These are phyloP conservation scores for Catunica adiposa DNA, from an alignment of 2,329 filamentous ascomycete genomes.

Conservation along the genomic window DNA sequence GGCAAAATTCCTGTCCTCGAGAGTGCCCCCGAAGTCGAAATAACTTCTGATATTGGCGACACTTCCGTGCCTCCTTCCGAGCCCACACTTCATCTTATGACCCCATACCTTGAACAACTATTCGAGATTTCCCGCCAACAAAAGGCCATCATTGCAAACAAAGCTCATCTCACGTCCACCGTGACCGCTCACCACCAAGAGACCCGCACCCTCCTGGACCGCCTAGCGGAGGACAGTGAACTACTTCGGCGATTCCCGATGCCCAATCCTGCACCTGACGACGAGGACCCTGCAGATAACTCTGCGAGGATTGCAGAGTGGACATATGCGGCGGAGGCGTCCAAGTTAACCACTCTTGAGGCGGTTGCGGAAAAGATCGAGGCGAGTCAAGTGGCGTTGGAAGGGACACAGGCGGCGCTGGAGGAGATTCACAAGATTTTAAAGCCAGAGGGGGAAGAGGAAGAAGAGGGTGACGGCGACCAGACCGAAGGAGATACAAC, in stretches of 20 bases:
- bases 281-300: constrained; percentile 17
- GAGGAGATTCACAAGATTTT: constrained; percentile 34
- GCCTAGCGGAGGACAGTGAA: constrained; percentile 45
- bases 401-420: constrained; percentile 33
- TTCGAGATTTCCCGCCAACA: constrained; percentile 38
- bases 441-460: constrained; percentile 20
- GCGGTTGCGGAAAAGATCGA: constrained; percentile 43
- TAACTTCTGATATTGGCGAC: not conserved
- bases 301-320: constrained; percentile 35
- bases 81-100: constrained; percentile 29
- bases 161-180: constrained; percentile 35
- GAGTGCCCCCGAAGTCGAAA: constrained; percentile 8
- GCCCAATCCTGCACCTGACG: constrained; percentile 30
- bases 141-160: constrained; percentile 40
- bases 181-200: constrained; percentile 36
- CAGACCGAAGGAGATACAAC: not conserved
- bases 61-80: constrained; percentile 13
- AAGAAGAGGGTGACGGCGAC: not conserved
- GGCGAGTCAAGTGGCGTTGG: constrained; percentile 38
- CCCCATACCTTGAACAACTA: constrained; percentile 39
- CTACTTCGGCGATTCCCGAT: constrained; percentile 37
- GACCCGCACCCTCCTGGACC: constrained; percentile 32
- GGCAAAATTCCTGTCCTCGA: constrained; percentile 7
- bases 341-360: constrained; percentile 42
- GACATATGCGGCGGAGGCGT: constrained; percentile 42